phyloP scores from a whole-genome alignment of 2,329 filamentous ascomycete genomes.

The Stenocarpella maydis region DNA sequence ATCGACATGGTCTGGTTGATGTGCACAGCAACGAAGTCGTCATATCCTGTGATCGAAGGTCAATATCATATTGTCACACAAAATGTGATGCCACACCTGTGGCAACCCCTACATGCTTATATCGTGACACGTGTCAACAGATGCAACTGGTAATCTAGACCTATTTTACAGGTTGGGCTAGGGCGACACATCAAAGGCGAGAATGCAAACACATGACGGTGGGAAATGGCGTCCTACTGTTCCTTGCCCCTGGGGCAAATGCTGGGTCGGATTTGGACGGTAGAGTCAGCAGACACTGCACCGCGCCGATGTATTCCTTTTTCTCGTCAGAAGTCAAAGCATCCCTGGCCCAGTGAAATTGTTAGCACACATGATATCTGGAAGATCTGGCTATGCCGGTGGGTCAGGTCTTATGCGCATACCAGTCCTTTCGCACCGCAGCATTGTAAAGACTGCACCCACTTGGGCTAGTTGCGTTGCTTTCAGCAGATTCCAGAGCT shows the following conservation, averaged over 20 bases:
- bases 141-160: too few relatives aligned
- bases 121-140: background rate
- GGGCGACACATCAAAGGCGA: too few relatives aligned
- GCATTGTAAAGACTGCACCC: background rate
- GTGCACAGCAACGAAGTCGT: conserved; percentile 60
- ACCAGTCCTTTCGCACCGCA: conserved; percentile 16
- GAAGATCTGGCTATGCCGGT: too few relatives aligned
- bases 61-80: background rate
- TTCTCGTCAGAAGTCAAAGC: background rate
- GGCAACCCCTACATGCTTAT: too few relatives aligned
- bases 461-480: background rate
- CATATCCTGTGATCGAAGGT: conserved; percentile 37
- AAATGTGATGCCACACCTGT: too few relatives aligned
- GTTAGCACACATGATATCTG: background rate
- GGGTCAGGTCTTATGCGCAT: background rate
- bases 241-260: background rate
- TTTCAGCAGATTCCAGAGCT: background rate
- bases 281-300: background rate
- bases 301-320: conserved; percentile 4
- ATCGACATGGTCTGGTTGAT: conserved; percentile 56
- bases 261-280: conserved; percentile 4
- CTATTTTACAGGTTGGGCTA: background rate
- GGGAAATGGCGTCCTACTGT: background rate
- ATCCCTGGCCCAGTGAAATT: background rate
- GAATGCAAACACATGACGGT: background rate